Conservation (phyloP, 495 filamentous ascomycete genomes). For the Letharia lupina region DNA sequence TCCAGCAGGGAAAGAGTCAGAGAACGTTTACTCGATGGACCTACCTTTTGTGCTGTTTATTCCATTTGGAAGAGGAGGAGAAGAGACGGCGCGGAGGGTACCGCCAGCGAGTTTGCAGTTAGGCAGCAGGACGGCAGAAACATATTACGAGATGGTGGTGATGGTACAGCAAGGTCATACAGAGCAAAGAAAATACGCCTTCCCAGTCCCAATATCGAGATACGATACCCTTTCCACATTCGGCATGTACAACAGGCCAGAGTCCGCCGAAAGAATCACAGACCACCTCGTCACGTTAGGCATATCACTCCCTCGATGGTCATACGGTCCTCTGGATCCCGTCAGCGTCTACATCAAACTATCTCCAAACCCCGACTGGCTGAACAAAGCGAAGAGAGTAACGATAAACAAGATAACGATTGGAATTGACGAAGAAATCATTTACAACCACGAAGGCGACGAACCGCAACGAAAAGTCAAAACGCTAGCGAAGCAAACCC, state of each 20-base stretch:
- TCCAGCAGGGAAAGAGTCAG: conserved; percentile 69
- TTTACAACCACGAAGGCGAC: conserved; percentile 96
- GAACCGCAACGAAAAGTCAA: conserved; percentile 89
- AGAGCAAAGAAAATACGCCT: conserved; percentile 80
- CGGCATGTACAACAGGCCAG: conserved; percentile 97
- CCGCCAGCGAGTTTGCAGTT: conserved; percentile 90
- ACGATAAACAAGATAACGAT: conserved; percentile 92
- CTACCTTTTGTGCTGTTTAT: conserved; percentile 96
- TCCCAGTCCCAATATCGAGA: conserved; percentile 81
- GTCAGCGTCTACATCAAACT: conserved; percentile 93
- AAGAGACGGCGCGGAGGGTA: conserved; percentile 79
- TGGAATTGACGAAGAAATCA: conserved; percentile 92
- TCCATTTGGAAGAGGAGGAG: conserved; percentile 81
- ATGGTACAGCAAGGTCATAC: conserved; percentile 83
- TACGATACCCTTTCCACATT: conserved; percentile 98
- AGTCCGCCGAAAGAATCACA: conserved; percentile 70
- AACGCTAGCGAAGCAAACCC: conserved; percentile 72
- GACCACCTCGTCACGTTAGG: conserved; percentile 89
- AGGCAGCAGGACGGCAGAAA: conserved; percentile 85
- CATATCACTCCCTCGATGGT: conserved; percentile 89
- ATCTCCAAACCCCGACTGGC: conserved; percentile 83
- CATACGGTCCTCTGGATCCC: conserved; percentile 90
- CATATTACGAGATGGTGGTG: conserved; percentile 92
- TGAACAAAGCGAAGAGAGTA: conserved; percentile 80
- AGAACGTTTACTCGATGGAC: conserved; percentile 93